Evolutionary conservation across 768 basidiomycete species (phyloP).

Genomic region (Trametes cubensis): DNA sequence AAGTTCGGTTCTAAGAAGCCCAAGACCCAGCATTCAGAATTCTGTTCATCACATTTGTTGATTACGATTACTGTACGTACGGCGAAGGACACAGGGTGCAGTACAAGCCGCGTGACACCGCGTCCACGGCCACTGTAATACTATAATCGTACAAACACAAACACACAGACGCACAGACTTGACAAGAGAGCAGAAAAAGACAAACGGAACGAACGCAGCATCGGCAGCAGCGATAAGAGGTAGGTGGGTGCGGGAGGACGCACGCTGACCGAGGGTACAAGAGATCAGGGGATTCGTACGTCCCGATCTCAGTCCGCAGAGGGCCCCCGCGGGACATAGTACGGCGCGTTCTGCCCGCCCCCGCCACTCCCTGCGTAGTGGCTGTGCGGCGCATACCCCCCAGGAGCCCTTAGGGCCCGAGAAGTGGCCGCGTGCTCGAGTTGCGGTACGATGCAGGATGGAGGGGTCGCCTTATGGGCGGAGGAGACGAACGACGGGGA

Average conservation of each 20-base stretch:
- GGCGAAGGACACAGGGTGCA: background rate
- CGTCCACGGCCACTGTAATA: constrained; percentile 2
- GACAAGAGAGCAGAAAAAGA: background rate
- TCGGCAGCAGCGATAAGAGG: too few species aligned
- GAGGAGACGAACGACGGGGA: constrained; percentile 27
- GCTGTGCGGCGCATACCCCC: constrained; percentile 24
- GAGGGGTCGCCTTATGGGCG: constrained; percentile 34
- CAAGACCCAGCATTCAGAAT: too few species aligned
- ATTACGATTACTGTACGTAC: too few species aligned
- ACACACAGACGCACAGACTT: background rate
- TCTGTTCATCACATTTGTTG: too few species aligned
- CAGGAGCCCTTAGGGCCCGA: constrained; percentile 40
- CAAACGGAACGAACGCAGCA: background rate
- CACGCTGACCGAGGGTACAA: too few species aligned
- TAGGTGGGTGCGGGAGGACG: too few species aligned
- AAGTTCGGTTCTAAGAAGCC: too few species aligned
- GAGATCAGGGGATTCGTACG: too few species aligned
- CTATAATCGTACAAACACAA: constrained; percentile 10
- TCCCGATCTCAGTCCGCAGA: constrained; percentile 53
- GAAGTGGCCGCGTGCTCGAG: constrained; percentile 35
- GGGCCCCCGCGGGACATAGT: constrained; percentile 50
- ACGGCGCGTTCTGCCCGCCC: constrained; percentile 32
- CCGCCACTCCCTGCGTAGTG: constrained; percentile 18
- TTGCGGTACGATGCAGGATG: constrained; percentile 35
- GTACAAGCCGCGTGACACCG: background rate